Evolutionary conservation across 2,329 filamentous ascomycete genomes (phyloP), one percentile per base, ranked within the genome.

Genomic region (Erysiphe pulchra): DNA sequence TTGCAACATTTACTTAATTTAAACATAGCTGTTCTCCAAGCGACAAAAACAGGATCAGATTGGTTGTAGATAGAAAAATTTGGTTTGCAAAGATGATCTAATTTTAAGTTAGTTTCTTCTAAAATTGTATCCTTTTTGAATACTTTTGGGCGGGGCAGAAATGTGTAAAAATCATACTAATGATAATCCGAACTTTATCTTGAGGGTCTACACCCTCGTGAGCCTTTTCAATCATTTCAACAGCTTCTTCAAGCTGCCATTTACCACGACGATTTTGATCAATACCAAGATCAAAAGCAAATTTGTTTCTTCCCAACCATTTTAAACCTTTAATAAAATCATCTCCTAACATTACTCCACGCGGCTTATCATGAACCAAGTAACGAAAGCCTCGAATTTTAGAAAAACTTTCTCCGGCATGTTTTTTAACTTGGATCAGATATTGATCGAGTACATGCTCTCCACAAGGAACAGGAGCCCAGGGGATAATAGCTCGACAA

Each of bases 301-400:
- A 70, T 0, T 73, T 72, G 49, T 66, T 66, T 45, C 65, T 66
- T 4, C 75, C 79, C 41, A 85, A 62, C 57, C 77, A 70, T 61
- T 68, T 73, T 54, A 85, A 56, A 4, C 70, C 66, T 47, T 75
- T 73, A 47, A 84, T 68, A 56, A 86, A 84, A 8, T 62, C 64
- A 11, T 69, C 62, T 42, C 68, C 60, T 40, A 86, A 54, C 66
- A 81, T 77, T 0, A 71, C 72, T 4, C 78, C 77, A 28, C 63
- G 52, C 14, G 73, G 73, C 61, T 82, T 80, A 59, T 82, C 75
- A 63, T 93, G 85, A 43, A 93, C 61, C 48, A 94, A 63, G 58
- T 85, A 93, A 43, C 87, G 65, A 55, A 92, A 85, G 0, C 86
- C 87, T 48, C 75, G 77, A 28, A 93, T 65, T 59, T 73, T 74